Evolutionary conservation across 2,329 filamentous ascomycete genomes (phyloP).

Genomic region (Calonectria crousiana): DNA sequence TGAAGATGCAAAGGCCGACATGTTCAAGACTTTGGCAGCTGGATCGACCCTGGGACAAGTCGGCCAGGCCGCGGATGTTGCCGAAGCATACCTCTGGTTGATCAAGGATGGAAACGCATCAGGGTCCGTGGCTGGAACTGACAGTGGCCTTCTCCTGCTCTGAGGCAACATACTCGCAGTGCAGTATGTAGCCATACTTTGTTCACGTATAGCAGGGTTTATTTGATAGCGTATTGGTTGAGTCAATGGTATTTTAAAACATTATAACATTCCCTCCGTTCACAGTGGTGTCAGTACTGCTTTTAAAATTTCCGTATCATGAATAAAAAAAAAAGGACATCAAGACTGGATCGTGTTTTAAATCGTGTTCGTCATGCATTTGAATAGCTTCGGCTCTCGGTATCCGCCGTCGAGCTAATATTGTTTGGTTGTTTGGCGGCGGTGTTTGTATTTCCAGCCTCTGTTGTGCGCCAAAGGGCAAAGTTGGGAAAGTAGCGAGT

Average conservation of each 20-base stretch:
- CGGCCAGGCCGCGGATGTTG: conserved; percentile 9
- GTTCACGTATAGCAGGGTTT: not conserved
- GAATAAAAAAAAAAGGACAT: not conserved
- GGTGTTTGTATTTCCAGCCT: not conserved
- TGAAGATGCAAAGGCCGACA: not conserved
- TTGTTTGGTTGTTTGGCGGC: not conserved
- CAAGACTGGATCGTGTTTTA: not conserved
- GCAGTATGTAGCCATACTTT: not conserved
- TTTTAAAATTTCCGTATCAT: no score
- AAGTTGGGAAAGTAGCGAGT: not conserved
- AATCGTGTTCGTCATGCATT: not conserved
- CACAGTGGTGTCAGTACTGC: no score
- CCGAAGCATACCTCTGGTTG: conserved; percentile 2
- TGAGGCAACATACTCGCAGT: not conserved
- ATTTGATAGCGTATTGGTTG: not conserved
- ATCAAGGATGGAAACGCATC: conserved; percentile 2
- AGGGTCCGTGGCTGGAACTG: not conserved
- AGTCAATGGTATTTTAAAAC: not conserved
- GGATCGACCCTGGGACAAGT: conserved; percentile 25
- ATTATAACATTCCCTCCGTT: not conserved
- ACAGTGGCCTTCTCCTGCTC: not conserved
- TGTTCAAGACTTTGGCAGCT: not conserved
- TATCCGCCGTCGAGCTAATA: not conserved
- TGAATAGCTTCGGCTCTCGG: not conserved
- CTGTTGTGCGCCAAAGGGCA: not conserved